Conservation (phyloP, 73 alveolate genomes). For the Tetrahymena borealis region DNA sequence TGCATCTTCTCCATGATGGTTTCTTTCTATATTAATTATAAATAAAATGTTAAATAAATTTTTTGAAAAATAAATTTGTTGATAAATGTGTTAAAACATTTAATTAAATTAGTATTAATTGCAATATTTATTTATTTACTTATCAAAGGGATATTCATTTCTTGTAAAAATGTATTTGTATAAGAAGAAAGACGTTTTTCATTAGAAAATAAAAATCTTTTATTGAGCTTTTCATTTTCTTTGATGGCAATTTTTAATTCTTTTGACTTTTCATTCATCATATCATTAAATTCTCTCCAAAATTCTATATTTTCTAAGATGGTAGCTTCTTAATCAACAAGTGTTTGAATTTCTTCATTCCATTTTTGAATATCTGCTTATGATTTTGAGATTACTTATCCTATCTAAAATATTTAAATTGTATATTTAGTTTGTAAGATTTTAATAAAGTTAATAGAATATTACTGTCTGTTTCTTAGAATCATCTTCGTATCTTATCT, state of each 20-base stretch:
- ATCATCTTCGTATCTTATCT: neutral
- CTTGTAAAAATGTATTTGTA: neutral
- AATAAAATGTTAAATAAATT: neutral
- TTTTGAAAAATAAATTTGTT: no score
- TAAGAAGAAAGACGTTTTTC: neutral
- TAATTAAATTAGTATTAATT: no score
- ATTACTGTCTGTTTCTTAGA: neutral
- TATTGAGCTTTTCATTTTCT: neutral
- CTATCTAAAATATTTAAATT: neutral
- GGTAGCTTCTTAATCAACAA: neutral
- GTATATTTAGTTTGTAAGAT: neutral
- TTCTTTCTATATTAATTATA: neutral
- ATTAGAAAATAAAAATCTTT: neutral
- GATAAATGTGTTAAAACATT: neutral
- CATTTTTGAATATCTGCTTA: neutral
- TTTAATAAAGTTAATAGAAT: neutral
- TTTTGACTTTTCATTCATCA: neutral
- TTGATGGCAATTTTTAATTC: neutral
- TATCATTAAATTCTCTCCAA: slow-evolving; percentile 1
- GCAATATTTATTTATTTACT: neutral
- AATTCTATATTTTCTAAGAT: neutral
- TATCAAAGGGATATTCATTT: neutral
- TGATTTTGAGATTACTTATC: neutral
- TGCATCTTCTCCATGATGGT: neutral
- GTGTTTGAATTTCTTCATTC: neutral